Base-by-base conservation (phyloP, 805 yeast species). In the Hanseniaspora clermontiae region DNA sequence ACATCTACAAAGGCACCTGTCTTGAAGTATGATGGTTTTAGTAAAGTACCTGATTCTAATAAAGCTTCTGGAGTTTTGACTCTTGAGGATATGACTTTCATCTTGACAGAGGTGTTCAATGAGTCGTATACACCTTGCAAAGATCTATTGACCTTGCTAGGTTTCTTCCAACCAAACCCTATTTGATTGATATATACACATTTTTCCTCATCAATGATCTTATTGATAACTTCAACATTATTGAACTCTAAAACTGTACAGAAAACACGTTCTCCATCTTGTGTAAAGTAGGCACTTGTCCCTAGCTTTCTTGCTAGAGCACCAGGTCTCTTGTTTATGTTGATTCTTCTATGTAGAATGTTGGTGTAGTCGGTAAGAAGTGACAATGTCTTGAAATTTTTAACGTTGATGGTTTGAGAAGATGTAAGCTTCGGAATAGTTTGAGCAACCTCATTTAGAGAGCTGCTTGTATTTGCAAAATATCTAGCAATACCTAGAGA, bases 201-300 rank as follows among this genome's bases (percentile, higher is more conserved):
- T 63, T 87, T 83, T 36, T 77, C 74, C n/a, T 77, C 81, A 32
- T 75, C 64, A 3, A 91, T 84, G 67, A 84, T 86, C 63, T 79
- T 80, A 65, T 78, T 77, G 17, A 84, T 70, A 17, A 93, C 97
- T 72, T 93, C 97, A 60, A 87, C 87, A 57, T 90, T 80, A 67
- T 89, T 85, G 59, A 93, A 78, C 66, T 89, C 95, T 43, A 93
- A 73, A 9, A 93, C 85, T 4, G 98, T 93, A 50, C 95, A 93
- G 2, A 95, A 90, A 55, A 76, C 69, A 60, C 81, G 81, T 54
- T 73, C 74, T 31, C 96, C 97, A 39, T 71, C 70, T 32, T 77
- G 77, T 60, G 83, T 82, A 65, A 78, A 91, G 78, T 81, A 86
- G 15, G 93, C 81, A 51, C 89, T 81, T 96, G 91, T 91, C 17